Evolutionary conservation across 1,284 basidiomycete species (phyloP), one percentile per base, ranked within the genome.

Genomic region (Microbotryum intermedium): DNA sequence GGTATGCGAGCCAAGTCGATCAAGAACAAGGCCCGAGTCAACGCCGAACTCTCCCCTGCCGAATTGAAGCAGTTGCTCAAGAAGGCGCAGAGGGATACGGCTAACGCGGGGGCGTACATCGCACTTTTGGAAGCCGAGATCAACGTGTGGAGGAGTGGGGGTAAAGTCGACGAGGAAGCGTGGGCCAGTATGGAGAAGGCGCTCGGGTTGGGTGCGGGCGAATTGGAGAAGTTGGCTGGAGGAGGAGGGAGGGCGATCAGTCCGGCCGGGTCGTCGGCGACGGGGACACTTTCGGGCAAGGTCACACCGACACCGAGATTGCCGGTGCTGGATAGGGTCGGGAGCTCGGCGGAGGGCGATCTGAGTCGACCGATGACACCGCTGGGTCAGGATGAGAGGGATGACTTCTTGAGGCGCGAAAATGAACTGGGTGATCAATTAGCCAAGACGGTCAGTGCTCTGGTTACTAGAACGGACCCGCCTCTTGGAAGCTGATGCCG

Each of bases 11-110:
- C 95, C 34, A 99, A 99, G 77, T 90, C 89, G 34, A 99, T 99
- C 83, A 98, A 97, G 88, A 99, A 99, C 78, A 92, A 90, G 71
- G 95, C 95, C 57, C 87, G 93, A 59, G 90, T 99, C 79, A 99
- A 99, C 76, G 90, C 92, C 56, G 95, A 99, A 75, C 82, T 99
- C 51, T 97, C 93, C 0, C 94, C 95, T 1, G 81, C 90, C 53
- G 95, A 99, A 74, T 86, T 99, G 78, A 97, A 97, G 73, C 85
- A 83, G 11, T 79, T 95, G 47, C 81, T 99, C 69, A 86, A 86
- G 72, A 97, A 94, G 76, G 88, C 94, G 0, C 86, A 93, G 67
- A 80, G 88, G 48, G 86, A 93, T 50, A 88, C 90, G 66, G 83
- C 85, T 10, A 81, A 84, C 20, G 88, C 89, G 72, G 83, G 92